These are phyloP conservation scores for Pseudogymnoascus sp. DNA, from an alignment of 2,329 filamentous ascomycete species.

Conservation along the genomic window DNA sequence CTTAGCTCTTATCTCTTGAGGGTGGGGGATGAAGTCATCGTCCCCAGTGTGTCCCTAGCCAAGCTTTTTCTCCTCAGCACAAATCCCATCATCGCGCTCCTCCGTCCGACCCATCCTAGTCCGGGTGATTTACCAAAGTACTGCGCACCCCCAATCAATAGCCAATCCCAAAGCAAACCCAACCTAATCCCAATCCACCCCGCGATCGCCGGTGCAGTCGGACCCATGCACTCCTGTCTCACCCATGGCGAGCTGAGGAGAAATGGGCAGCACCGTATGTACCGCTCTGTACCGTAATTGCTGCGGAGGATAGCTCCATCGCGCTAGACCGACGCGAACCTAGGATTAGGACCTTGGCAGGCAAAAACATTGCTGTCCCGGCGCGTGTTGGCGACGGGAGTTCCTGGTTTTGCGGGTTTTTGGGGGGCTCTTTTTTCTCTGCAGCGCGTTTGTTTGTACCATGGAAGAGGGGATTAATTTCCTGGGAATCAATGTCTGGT, in stretches of 20 bases:
- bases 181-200: background rate
- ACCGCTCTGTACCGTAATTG: background rate
- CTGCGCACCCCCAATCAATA: background rate
- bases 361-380: background rate
- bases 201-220: background rate
- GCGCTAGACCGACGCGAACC: background rate
- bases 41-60: background rate
- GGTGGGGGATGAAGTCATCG: background rate
- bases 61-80: background rate
- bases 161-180: background rate
- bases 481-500: background rate
- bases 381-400: constrained; percentile 6
- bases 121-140: background rate
- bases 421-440: background rate
- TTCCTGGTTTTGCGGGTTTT: background rate
- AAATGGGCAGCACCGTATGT: background rate
- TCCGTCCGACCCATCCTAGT: background rate
- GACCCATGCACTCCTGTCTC: background rate
- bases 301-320: background rate
- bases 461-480: background rate
- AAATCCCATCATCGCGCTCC: background rate
- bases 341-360: background rate
- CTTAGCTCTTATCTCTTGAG: background rate
- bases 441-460: background rate
- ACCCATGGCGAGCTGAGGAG: constrained; percentile 4